A percentile compares a stretch with the other conserved stretches of the same genome.
Evolutionary conservation across 2,329 filamentous ascomycete genomes (phyloP).

Genomic region (Beauveria scarabaeidicola): DNA sequence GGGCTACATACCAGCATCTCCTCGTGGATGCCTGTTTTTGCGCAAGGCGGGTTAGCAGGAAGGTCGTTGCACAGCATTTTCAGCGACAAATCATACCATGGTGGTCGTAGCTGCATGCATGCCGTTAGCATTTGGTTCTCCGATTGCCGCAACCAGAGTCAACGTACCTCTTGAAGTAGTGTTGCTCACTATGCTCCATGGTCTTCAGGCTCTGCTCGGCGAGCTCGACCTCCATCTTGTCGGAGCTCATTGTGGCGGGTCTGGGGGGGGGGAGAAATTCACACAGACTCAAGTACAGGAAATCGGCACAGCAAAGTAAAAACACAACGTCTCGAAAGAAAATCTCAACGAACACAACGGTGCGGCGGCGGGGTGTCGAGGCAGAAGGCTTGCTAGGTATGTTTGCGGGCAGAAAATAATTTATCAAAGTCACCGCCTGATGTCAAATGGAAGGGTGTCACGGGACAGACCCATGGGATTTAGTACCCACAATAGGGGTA

Average conservation of each 20-base stretch:
- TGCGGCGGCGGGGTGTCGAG: slow-evolving; percentile 5
- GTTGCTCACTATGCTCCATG: slow-evolving; percentile 91
- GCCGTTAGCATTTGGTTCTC: slow-evolving; percentile 25
- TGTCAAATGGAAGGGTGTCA: too few relatives aligned
- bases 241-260: slow-evolving; percentile 35
- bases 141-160: background rate
- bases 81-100: slow-evolving; percentile 56
- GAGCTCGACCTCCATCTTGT: slow-evolving; percentile 50
- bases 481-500: too few relatives aligned
- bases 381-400: slow-evolving; percentile 8
- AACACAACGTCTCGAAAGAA: background rate
- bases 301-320: background rate
- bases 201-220: slow-evolving; percentile 56
- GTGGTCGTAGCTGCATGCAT: slow-evolving; percentile 74
- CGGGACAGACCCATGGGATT: too few relatives aligned
- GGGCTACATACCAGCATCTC: slow-evolving; percentile 80
- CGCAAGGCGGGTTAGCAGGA: slow-evolving; percentile 3
- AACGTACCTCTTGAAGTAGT: slow-evolving; percentile 93
- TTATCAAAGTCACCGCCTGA: slow-evolving; percentile 21
- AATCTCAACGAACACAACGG: slow-evolving; percentile 2
- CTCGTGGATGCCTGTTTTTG: slow-evolving; percentile 73
- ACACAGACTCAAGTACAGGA: background rate
- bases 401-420: slow-evolving; percentile 24
- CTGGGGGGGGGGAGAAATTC: background rate
- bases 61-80: slow-evolving; percentile 8